phyloP scores from a whole-genome alignment of 2,329 filamentous ascomycete species.

The Cladosporium sp. region DNA sequence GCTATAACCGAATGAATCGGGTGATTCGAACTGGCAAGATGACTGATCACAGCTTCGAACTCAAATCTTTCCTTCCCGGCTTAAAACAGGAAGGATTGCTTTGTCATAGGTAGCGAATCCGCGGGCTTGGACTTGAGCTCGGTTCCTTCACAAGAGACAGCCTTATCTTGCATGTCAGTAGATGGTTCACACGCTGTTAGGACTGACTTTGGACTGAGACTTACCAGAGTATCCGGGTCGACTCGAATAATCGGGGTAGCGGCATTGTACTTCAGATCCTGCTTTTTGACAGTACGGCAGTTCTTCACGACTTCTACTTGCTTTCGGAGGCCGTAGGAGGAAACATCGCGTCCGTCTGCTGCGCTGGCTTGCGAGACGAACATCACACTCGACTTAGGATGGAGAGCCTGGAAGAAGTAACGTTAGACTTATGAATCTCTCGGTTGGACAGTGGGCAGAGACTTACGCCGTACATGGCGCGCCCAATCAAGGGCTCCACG shows the following conservation, averaged over 20 bases:
- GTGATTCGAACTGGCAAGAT: too few species aligned
- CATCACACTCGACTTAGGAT: slow-evolving; percentile 66
- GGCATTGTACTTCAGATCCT: slow-evolving; percentile 87
- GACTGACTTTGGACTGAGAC: background rate
- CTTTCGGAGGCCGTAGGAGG: slow-evolving; percentile 71
- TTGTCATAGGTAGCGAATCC: background rate
- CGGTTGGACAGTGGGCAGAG: background rate
- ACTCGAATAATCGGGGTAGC: slow-evolving; percentile 80
- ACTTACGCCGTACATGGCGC: background rate
- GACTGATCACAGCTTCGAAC: too few species aligned
- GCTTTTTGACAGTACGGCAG: slow-evolving; percentile 75
- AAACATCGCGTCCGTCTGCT: slow-evolving; percentile 62
- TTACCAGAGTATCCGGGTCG: background rate
- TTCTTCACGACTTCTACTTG: slow-evolving; percentile 74
- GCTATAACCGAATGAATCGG: too few species aligned
- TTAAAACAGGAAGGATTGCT: background rate
- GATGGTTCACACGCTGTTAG: background rate
- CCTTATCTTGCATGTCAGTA: background rate
- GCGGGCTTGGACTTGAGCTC: slow-evolving; percentile 1
- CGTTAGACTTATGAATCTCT: background rate
- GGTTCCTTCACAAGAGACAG: background rate
- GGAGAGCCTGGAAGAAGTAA: slow-evolving; percentile 66
- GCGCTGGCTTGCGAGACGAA: slow-evolving; percentile 1
- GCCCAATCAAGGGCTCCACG: background rate
- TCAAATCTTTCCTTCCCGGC: background rate